These are phyloP conservation scores for Neoscytalidium dimidiatum DNA, from an alignment of 2,329 filamentous ascomycete species.

Conservation along the genomic window DNA sequence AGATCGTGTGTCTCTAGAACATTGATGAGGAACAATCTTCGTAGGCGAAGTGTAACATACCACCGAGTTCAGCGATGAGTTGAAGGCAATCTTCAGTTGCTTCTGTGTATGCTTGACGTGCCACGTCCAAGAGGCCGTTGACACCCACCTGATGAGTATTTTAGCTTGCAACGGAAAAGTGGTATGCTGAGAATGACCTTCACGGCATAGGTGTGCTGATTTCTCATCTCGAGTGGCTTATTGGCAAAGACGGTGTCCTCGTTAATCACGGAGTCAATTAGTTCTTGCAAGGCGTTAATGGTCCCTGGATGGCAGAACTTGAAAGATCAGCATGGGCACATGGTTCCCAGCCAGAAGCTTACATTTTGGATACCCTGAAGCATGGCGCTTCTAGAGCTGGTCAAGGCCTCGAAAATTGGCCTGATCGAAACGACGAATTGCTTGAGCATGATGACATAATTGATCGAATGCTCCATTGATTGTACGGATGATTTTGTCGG, in stretches of 20 bases:
- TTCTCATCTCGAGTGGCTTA: constrained; percentile 79
- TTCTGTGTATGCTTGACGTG: constrained; percentile 87
- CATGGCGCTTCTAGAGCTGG: constrained; percentile 63
- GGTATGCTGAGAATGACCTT: constrained; percentile 52
- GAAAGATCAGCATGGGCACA: not conserved
- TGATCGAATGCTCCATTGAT: constrained; percentile 77
- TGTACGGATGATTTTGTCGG: constrained; percentile 66
- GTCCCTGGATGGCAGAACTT: constrained; percentile 66
- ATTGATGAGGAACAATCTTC: not conserved
- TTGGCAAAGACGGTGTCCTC: constrained; percentile 77
- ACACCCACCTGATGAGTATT: constrained; percentile 63
- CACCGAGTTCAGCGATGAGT: constrained; percentile 67
- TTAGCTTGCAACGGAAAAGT: not conserved
- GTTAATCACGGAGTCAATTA: constrained; percentile 74
- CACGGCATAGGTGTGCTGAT: constrained; percentile 88
- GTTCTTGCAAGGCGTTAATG: constrained; percentile 59
- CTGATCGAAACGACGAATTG: constrained; percentile 71
- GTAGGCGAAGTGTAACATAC: constrained; percentile 44
- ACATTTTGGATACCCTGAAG: constrained; percentile 67
- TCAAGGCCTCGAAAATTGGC: constrained; percentile 68
- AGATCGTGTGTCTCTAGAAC: constrained; percentile 55
- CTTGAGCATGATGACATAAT: constrained; percentile 84
- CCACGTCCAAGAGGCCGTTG: constrained; percentile 84
- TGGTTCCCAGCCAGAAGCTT: constrained; percentile 16
- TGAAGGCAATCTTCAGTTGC: constrained; percentile 75